Base-by-base conservation (phyloP, 129 eudicot genomes). In the Pittosporum tobira region DNA sequence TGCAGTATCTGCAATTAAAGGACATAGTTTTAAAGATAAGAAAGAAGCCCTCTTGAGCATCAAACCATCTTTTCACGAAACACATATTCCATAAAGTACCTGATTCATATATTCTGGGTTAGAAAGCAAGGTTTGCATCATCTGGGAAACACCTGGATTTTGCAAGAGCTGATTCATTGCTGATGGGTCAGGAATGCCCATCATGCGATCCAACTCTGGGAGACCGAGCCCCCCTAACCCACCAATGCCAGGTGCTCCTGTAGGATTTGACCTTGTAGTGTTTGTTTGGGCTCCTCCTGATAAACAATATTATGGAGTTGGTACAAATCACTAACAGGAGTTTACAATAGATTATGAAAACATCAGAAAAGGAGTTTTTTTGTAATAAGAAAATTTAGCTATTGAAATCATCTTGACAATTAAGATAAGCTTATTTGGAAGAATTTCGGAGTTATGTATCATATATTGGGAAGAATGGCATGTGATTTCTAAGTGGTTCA, bases 101-200 rank as follows among this genome's bases (percentile, higher is more conserved):
- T 83, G 95, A 48, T 91, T 82, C 90, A 91, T 78, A 73, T 86
- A 80, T 56, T 91, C 94, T 26, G 98, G 98, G 66, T 86, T 85
- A 4, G 98, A 86, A 57, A 91, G 98, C 68, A 91, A 31, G 68
- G 77, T 80, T 66, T 91, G 95, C 87, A 83, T 80, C 89, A 91
- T 91, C 85, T 91, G 95, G n/a, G 95, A 69, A 21, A 86, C 70
- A 31, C 87, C 98, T 21, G 95, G 95, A 66, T 83, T 83, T 77
- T 86, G 95, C 90, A 86, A 12, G 18, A 86, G 62, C 60, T 83
- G 87, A 57, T 56, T 75, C 74, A 85, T 37, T 19, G 69, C 28
- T 37, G 80, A 20, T 1, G 84, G 58, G 63, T 90, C 98, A 2
- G 82, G 82, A 73, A 79, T 74, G 59, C 94, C 88, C 48, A 76